Evolutionary conservation across 2,329 filamentous ascomycete genomes (phyloP).

Genomic region (Trichoderma citrinoviride): DNA sequence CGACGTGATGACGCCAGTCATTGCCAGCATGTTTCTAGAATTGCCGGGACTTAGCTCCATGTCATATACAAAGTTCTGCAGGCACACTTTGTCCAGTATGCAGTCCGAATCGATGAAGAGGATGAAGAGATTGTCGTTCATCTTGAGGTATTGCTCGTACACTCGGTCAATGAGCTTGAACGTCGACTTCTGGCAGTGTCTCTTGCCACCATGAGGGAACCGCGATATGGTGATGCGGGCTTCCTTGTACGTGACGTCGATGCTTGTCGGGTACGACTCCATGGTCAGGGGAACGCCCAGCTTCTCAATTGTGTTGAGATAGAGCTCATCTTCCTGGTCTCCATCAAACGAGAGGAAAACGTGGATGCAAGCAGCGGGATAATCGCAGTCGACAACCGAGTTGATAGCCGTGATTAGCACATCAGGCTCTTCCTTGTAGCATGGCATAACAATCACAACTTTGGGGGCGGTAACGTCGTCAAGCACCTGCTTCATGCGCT

Average conservation of each 20-base stretch:
- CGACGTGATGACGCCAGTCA: slow-evolving; percentile 96
- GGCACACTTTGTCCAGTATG: slow-evolving; percentile 83
- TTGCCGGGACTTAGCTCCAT: slow-evolving; percentile 97
- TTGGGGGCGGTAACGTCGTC: slow-evolving; percentile 87
- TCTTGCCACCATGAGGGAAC: slow-evolving; percentile 90
- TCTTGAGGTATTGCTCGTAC: slow-evolving; percentile 80
- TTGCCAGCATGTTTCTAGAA: slow-evolving; percentile 88
- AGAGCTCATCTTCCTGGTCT: slow-evolving; percentile 82
- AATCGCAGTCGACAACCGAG: slow-evolving; percentile 91
- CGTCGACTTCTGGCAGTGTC: slow-evolving; percentile 88
- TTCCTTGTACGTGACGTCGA: slow-evolving; percentile 80
- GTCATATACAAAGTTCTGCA: slow-evolving; percentile 98
- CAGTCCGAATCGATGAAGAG: slow-evolving; percentile 98
- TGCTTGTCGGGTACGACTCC: slow-evolving; percentile 79
- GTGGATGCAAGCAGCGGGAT: slow-evolving; percentile 87
- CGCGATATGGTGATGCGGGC: slow-evolving; percentile 87
- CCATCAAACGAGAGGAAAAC: slow-evolving; percentile 96
- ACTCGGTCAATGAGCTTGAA: slow-evolving; percentile 93
- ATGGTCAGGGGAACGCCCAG: slow-evolving; percentile 77
- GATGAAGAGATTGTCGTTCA: slow-evolving; percentile 89
- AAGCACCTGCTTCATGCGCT: slow-evolving; percentile 77
- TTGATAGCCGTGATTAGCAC: slow-evolving; percentile 82
- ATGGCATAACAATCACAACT: slow-evolving; percentile 94
- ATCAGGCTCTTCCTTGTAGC: slow-evolving; percentile 86
- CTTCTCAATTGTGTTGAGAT: slow-evolving; percentile 79